Base-by-base conservation (phyloP, 1,284 basidiomycete genomes). In the Rhodotorula mucilaginosa region DNA sequence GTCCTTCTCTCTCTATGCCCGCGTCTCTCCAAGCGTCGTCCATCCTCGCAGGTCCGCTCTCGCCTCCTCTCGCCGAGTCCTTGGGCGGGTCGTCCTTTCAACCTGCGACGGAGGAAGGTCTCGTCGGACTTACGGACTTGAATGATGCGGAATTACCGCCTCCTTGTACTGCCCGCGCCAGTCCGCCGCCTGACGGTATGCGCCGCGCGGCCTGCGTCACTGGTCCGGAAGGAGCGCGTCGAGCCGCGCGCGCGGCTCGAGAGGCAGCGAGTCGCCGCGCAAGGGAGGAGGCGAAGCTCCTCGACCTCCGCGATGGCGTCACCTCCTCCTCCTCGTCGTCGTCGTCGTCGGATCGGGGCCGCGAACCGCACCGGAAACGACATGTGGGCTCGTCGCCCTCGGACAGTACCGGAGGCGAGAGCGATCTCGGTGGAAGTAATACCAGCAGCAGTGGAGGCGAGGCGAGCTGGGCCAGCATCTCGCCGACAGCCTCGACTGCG, bases 151-250 rank as follows among this genome's bases (percentile, higher is more conserved):
- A 63, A 31, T 48, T 61, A 23, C 57, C 52, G 3, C 67, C 54
- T 12, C 70, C 70, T 23, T 59, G 51, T 34, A 71, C 64, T 1
- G 63, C 68, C 1, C 65, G 47, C 4, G 51, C 66, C 4, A 31
- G 59, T 8, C 64, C 69, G 2, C 47, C 68, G 26, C 68, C 70
- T 34, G 52, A 68, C 19, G 26, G 34, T 44, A 18, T 48, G 26
- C 61, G 67, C 34, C 48, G 61, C 2, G 29, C 52, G 19, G 54
- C 44, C 26, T 57, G n/a, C 5, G n/a, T 75, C 23, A 71, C 65
- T 0, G 74, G 74, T 0, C 74, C 74, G 1, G 74, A 76, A 49
- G 74, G 69, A 4, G 74, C 74, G 0, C 68, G 68, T 23, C 72
- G 72, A 10, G 74, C 74, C 5, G 74, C 74, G 26, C 71, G 72